These are phyloP conservation scores for Caryopteris hybrid DNA, from an alignment of 305 asterid species.

Conservation along the genomic window DNA sequence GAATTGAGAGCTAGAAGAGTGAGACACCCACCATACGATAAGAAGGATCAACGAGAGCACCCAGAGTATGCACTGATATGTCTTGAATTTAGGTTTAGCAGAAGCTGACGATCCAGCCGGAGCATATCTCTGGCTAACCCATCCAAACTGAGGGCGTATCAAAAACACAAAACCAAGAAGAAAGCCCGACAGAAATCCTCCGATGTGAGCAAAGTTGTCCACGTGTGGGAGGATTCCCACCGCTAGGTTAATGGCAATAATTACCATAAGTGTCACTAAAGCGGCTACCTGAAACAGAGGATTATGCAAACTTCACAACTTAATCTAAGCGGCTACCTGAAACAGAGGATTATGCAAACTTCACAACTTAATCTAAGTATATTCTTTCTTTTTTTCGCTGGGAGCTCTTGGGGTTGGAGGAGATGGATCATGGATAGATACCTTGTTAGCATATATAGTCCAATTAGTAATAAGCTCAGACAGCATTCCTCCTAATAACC, in stretches of 20 bases:
- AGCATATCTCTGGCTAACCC: conserved; percentile 41
- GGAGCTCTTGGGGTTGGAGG: too few species aligned
- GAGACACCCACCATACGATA: conserved; percentile 34
- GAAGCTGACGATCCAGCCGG: conserved; percentile 26
- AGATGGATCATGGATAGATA: neutral
- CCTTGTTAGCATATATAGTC: conserved; percentile 61
- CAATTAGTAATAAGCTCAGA: conserved; percentile 60
- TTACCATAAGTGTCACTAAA: conserved; percentile 42
- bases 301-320: neutral
- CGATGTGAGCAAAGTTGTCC: conserved; percentile 55
- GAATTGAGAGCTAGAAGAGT: neutral
- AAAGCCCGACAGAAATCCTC: conserved; percentile 49
- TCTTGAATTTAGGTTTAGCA: conserved; percentile 39
- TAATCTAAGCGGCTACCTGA: too few species aligned
- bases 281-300: conserved; percentile 38
- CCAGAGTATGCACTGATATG: conserved; percentile 44
- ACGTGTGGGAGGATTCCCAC: conserved; percentile 61
- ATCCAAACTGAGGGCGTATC: conserved; percentile 56
- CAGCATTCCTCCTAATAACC: conserved; percentile 59
- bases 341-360: too few species aligned
- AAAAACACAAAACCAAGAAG: conserved; percentile 49
- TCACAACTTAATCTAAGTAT: too few species aligned
- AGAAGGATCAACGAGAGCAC: conserved; percentile 38
- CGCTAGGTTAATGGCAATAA: conserved; percentile 42
- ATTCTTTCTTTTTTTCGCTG: too few species aligned